phyloP scores from a whole-genome alignment of 768 basidiomycete species.

The Boletus barrowsii region DNA sequence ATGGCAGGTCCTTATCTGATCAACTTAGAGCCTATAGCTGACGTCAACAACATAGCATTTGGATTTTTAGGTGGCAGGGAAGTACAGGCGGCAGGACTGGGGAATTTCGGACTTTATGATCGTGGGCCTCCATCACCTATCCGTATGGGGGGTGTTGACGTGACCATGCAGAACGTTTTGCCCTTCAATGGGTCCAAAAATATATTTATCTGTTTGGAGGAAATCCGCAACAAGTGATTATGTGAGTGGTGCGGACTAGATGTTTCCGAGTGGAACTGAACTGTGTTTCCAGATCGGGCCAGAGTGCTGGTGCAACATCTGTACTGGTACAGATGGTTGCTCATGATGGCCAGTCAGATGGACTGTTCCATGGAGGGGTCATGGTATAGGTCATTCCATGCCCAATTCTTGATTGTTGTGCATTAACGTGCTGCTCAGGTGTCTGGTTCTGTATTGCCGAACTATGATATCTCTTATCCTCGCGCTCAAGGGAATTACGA shows the following conservation, averaged over 20 bases:
- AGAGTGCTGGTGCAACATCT: neutral
- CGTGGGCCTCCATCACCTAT: conserved; percentile 10
- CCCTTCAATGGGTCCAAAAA: conserved; percentile 2
- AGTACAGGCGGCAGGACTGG: neutral
- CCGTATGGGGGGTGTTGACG: neutral
- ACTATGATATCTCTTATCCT: neutral
- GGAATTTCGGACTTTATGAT: conserved; percentile 29
- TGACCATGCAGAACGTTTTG: neutral
- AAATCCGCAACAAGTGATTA: neutral
- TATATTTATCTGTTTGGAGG: neutral
- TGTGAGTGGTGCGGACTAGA: conserved; percentile 11
- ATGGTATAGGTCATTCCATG: conserved; percentile 6
- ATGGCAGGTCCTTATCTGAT: conserved; percentile 8
- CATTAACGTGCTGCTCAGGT: neutral
- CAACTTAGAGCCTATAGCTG: neutral
- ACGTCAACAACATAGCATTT: conserved; percentile 13
- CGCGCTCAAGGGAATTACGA: conserved; percentile 12
- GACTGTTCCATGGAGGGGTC: conserved; percentile 17
- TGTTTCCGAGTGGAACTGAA: neutral
- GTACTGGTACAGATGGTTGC: conserved; percentile 1
- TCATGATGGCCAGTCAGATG: conserved; percentile 6
- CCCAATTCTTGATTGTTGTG: neutral
- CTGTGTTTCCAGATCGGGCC: neutral
- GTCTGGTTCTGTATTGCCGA: conserved; percentile 8
- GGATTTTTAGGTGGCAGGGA: conserved; percentile 28